Base-by-base conservation (phyloP, 176 grass and related monocot species). In the Oryza meridionalis region DNA sequence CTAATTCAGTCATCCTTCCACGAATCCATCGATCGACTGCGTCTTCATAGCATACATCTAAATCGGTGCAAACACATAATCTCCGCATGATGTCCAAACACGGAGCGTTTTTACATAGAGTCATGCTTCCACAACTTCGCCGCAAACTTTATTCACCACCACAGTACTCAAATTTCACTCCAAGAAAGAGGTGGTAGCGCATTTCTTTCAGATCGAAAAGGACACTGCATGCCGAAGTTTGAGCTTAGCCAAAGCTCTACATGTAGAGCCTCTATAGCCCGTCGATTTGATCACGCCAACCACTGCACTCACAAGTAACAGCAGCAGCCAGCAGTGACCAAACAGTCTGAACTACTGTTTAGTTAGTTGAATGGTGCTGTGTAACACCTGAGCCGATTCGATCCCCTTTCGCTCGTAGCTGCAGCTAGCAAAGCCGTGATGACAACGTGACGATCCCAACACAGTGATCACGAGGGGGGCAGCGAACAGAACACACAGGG, bases 151-250 rank as follows among this genome's bases (percentile, higher is more conserved):
- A 21, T 21, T 58, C 19, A 58, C 7, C 6, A 2, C 0, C 21
- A n/a, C 9, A 40, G 38, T 8, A 58, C 17, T 58, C 6, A 58
- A 58, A n/a, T 58, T n/a, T n/a, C 3, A 58, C 53, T 58, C 0
- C 19, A 58, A n/a, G 19, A 58, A 58, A 58, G 6, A 8, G 53
- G 46, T 49, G 13, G 6, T 58, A 58, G 19, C 2, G 14, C 19
- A 58, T 58, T 58, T 58, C 53, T 58, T 58, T 21, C 53, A 9
- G 53, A 84, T 42, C 46, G 77, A 68, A 13, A 68, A 65, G 16
- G 69, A 80, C 76, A 12, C 8, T 5, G 3, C 10, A 12, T 62
- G 6, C 9, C n/a, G 1, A 6, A 24, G 44, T 35, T 35, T 2
- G 55, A 58, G 53, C 53, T 4, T n/a, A 73, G n/a, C 12, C 25